phyloP scores from a whole-genome alignment of 2,329 filamentous ascomycete genomes.

The Fusarium robinianum region DNA sequence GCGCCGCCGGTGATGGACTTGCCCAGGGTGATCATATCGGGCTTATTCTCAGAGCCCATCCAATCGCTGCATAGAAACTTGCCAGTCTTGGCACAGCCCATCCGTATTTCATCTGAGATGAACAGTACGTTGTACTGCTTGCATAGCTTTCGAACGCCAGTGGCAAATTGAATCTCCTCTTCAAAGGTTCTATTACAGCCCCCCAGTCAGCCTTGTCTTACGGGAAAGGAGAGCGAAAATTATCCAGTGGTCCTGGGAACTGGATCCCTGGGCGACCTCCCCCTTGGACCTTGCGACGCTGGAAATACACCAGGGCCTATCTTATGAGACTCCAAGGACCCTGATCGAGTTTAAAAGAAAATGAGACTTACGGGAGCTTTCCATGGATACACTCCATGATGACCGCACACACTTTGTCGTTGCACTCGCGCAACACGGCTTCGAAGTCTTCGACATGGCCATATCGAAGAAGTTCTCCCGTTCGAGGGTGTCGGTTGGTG shows the following conservation, averaged over 20 bases:
- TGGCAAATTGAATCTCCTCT: constrained; percentile 16
- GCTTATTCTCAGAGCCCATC: constrained; percentile 29
- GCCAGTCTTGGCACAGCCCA: constrained; percentile 31
- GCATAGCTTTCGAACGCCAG: constrained; percentile 13
- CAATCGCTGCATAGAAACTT: constrained; percentile 29
- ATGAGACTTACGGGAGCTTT: constrained; percentile 9
- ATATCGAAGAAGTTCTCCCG: constrained; percentile 18
- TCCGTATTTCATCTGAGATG: constrained; percentile 33
- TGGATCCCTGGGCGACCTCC: too few species aligned
- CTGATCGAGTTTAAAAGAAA: too few species aligned
- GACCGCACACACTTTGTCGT: constrained; percentile 11
- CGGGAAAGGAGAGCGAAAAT: too few species aligned
- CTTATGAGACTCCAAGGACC: too few species aligned
- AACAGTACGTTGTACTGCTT: constrained; percentile 28
- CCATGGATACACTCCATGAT: constrained; percentile 19
- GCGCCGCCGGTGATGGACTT: constrained; percentile 27
- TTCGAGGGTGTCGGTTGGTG: constrained; percentile 18
- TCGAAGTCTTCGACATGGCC: constrained; percentile 15
- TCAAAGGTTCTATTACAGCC: constrained; percentile 3
- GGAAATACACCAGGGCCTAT: too few species aligned
- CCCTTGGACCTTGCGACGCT: too few species aligned
- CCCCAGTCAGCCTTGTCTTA: neutral
- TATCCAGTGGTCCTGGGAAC: too few species aligned
- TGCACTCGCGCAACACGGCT: constrained; percentile 8
- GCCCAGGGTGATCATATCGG: constrained; percentile 30